Evolutionary conservation across 73 alveolate species (phyloP), one percentile per base, ranked within the genome.

Genomic region (Symbiodinium natans): DNA sequence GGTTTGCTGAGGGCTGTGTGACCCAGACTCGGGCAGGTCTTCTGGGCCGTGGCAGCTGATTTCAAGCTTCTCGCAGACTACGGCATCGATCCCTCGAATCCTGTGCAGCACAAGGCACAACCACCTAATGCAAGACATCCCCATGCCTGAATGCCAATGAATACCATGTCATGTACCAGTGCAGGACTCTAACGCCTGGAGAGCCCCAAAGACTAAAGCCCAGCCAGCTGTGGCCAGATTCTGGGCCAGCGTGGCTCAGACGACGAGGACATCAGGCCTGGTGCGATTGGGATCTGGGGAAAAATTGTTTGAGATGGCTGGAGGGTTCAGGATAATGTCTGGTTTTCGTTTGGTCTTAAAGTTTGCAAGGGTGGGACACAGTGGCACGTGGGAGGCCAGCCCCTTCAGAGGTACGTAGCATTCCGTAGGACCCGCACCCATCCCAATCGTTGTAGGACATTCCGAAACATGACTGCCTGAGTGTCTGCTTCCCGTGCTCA

Each of bases 41-140:
- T 90, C 80, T 90, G 97, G 97, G 97, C 97, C 80, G 71, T 90
- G 97, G 80, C 97, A 1, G 87, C 97, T 6, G 88, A 68, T 17
- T 46, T 21, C 48, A 40, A 40, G 59, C 15, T 90, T 40, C 39
- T 90, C 41, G 80, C 41, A 29, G 97, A 68, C 77, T 90, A 41
- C 39, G 97, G 97, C 56, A 90, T 90, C 68, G 95, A 89, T 40
- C 54, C 56, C 59, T 1, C 43, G 1, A 19, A 34, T n/a, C 97
- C 97, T 29, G 38, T 90, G 88, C 71, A 90, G 80, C 97, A 90
- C 39, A 73, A 90, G 97, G 97, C 54, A 6, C 59, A 46, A 7
- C 41, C 29, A 41, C 46, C 85, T 75, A 21, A 56, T 56, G 27
- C 75, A 56, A 21, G 75, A 56, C 27, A 29, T 56, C 3, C 1